Base-by-base conservation (phyloP, 2,329 filamentous ascomycete species). In the Tolypocladium ophioglossoides region DNA sequence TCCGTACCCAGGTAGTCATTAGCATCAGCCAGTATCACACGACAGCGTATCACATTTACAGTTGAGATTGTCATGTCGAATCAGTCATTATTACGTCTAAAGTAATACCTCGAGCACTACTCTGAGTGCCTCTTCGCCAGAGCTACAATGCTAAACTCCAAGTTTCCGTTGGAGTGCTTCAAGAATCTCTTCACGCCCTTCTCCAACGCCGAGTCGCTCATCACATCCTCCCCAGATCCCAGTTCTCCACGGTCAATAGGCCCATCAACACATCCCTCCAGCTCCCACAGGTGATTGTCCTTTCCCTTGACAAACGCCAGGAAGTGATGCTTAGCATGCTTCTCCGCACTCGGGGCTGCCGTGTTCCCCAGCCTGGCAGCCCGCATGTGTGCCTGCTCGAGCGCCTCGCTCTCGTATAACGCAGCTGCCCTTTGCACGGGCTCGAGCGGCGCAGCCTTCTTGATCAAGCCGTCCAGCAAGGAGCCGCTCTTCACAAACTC, bases 271-370 rank as follows among this genome's bases (percentile, higher is more conserved):
- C 78, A 70, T 1, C 90, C 90, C 70, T 95, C 89, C 63, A 95
- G 70, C 72, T 95, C 90, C 83, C 87, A 95, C 44, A 95, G 65
- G 54, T 75, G 75, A 8, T 79, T 77, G 53, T 85, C 80, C 61
- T 79, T 76, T 4, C 73, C 74, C 70, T 86, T 90, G 50, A 91
- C 84, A 65, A 91, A 94, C 44, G 86, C 87, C 40, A 95, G 85
- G 63, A 91, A 95, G 67, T 95, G 89, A 58, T 89, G 74, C 47
- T 87, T 86, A 1, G 83, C 74, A 34, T 76, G 74, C 49, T 80
- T 82, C 14, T 84, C 78, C 12, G 83, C 81, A 20, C 72, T 64
- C 1, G 86, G 86, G 1, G 86, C 79, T 16, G 68, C 68, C 0
- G 86, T 88, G 64, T 89, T 86, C 1, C 90, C 90, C 41, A 75